Evolutionary conservation across 2,329 filamentous ascomycete species (phyloP).

Genomic region (Microdochium paspali): DNA sequence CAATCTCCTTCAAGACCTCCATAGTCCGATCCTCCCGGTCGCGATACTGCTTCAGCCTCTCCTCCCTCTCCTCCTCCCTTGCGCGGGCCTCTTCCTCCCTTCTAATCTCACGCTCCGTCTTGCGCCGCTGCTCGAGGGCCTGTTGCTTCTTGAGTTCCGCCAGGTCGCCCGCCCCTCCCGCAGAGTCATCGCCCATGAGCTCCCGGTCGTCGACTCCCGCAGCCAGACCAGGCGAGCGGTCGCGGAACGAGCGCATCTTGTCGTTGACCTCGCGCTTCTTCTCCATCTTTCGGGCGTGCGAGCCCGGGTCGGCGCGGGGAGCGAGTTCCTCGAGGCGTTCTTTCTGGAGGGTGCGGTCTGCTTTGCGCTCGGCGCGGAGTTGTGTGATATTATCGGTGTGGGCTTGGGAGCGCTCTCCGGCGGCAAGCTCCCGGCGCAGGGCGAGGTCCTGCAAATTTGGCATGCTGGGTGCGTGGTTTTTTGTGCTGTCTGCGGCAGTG

Average conservation of each 20-base stretch:
- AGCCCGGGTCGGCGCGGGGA: conserved; percentile 75
- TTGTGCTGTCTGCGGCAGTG: conserved; percentile 29
- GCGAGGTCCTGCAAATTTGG: conserved; percentile 69
- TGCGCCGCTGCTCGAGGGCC: conserved; percentile 58
- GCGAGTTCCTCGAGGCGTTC: conserved; percentile 70
- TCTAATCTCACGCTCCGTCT: conserved; percentile 74
- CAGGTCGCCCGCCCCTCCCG: conserved; percentile 36
- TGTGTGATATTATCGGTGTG: conserved; percentile 23
- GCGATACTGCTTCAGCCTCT: conserved; percentile 58
- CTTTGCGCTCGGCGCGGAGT: conserved; percentile 51
- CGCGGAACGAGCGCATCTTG: conserved; percentile 63
- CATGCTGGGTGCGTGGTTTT: conserved; percentile 45
- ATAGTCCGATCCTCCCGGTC: conserved; percentile 79
- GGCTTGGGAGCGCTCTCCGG: conserved; percentile 35
- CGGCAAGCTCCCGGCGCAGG: conserved; percentile 38
- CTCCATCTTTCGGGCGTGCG: conserved; percentile 75
- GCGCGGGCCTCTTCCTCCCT: conserved; percentile 74
- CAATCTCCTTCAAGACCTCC: conserved; percentile 69
- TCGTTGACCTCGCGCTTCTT: conserved; percentile 68
- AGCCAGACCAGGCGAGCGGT: conserved; percentile 52
- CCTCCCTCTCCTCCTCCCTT: conserved; percentile 69
- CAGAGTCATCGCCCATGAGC: conserved; percentile 51
- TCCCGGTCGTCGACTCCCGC: conserved; percentile 56
- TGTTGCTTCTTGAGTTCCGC: conserved; percentile 61
- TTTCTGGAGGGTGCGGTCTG: conserved; percentile 57